Percentiles rank a stretch among this genome's conserved stretches.
Evolutionary conservation across 805 yeast species (phyloP).

Genomic region (Saccharomycopsis javanensis): DNA sequence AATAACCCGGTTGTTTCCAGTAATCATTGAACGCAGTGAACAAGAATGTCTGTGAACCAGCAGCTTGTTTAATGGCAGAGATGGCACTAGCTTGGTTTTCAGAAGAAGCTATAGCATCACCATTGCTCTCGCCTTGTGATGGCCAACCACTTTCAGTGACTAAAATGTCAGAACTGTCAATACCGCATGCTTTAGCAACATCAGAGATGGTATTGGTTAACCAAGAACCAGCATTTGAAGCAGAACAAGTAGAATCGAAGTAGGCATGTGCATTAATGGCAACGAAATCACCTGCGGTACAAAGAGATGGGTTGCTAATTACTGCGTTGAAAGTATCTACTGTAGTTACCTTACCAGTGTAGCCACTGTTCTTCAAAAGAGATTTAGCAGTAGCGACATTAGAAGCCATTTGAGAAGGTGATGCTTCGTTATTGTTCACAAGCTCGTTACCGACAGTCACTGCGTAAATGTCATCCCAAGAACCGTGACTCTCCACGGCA

Average conservation of each 20-base stretch:
- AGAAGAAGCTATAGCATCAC: constrained; percentile 45
- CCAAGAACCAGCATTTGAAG: constrained; percentile 48
- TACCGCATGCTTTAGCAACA: constrained; percentile 39
- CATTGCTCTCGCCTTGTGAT: constrained; percentile 44
- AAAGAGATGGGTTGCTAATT: constrained; percentile 35
- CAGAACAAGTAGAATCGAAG: constrained; percentile 44
- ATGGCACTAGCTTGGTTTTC: constrained; percentile 44
- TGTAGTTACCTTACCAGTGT: constrained; percentile 42
- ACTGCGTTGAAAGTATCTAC: constrained; percentile 55
- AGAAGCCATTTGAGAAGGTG: constrained; percentile 32
- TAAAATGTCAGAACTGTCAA: constrained; percentile 29
- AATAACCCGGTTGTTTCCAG: constrained; percentile 52
- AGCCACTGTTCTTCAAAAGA: constrained; percentile 34
- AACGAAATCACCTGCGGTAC: constrained; percentile 44
- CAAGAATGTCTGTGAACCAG: constrained; percentile 42
- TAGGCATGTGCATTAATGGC: constrained; percentile 57
- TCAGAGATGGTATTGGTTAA: constrained; percentile 34
- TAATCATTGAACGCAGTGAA: constrained; percentile 55
- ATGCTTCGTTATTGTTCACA: constrained; percentile 40
- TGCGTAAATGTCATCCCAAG: constrained; percentile 57
- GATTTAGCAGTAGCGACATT: constrained; percentile 38
- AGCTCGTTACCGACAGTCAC: constrained; percentile 52
- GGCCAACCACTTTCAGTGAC: constrained; percentile 63
- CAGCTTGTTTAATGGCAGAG: constrained; percentile 35
- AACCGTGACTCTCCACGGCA: constrained; percentile 26